Base-by-base conservation (phyloP, 2,329 filamentous ascomycete genomes). In the Epichloe bromicola region DNA sequence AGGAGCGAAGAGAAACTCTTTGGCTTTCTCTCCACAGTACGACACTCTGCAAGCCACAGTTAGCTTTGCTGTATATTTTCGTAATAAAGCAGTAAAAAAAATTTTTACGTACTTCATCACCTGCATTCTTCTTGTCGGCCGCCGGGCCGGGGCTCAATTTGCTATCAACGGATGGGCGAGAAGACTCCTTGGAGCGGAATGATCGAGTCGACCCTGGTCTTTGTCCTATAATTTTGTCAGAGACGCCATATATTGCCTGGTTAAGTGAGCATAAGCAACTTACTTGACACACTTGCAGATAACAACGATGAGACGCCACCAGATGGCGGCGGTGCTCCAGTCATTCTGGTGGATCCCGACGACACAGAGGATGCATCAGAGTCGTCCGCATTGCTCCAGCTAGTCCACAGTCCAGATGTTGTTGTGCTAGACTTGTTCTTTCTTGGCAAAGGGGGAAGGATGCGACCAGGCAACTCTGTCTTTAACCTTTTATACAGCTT, bases 391-490 rank as follows among this genome's bases (percentile, higher is more conserved):
- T 56, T 34, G 74, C 76, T 20, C 76, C 78, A 40, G 70, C 72
- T 54, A 30, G 71, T 67, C 11, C 83, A 67, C 20, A 85, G 64
- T 26, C 72, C 74, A 1, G 79, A 74, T 6, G 85, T 73, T 2
- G 83, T 82, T 2, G 82, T 83, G 56, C 83, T 83, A 19, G 83
- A 79, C 67, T 91, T 95, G 67, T 96, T 96, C 77, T 97, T 97
- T 63, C 84, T 84, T 1, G 93, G 93, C 47, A 97, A 71, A 1
- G 88, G 80, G 11, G 90, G 87, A 3, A 98, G 74, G 5, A 95
- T 79, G 61, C 94, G 95, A 17, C 93, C 93, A 0, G 93, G 93
- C 50, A 97, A 74, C 67, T 98, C 93, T 12, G 83, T 80, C 37
- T 86, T 82, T 54, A 98, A 68, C 56, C 78, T 78, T 67, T 85